Base-by-base conservation (phyloP, 1,284 basidiomycete species). In the Exobasidium rhododendri region DNA sequence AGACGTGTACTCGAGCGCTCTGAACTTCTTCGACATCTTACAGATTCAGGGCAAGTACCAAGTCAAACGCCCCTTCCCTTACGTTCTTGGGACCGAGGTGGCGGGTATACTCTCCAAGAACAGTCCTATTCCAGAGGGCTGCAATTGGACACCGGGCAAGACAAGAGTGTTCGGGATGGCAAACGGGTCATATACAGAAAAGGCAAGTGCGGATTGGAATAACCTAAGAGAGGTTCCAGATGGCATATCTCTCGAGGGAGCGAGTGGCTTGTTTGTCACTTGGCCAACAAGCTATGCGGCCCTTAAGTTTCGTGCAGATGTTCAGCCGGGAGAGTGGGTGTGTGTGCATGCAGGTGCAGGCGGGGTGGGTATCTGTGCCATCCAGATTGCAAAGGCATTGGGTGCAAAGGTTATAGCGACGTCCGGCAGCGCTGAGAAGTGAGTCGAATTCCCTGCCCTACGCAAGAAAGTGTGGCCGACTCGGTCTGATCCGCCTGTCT, bases 141-240 rank as follows among this genome's bases (percentile, higher is more conserved):
- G 91, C 77, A 84, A 85, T 0, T 91, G 88, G 78, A 86, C 88
- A 73, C 86, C 85, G 1, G 94, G 94, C 17, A 71, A 83, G 89
- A 96, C 79, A n/a, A 83, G 91, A 58, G 90, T 98, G 0, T 94
- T 97, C 75, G 94, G 94, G 4, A 86, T 85, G n/a, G 84, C 83
- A 0, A 88, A 90, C 75, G 94, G 91, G 5, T 83, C 88, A 13
- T 91, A 87, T 78, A 90, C 87, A 6, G 91, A 94, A 58, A 62
- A 70, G 56, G 65, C 66, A 35, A 65, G 63, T 28, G 73, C 71
- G 1, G 65, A 74, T 51, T 68, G 60, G 61, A 65, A 59, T 85
- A 84, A 74, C 22, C 75, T 89, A 28, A 71, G 86, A n/a, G 83
- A 83, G 11, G 83, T 91, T 4, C 89, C 89, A 0, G 80, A 84